A percentile compares a stretch with the other conserved stretches of the same genome.
Evolutionary conservation across 805 yeast species (phyloP).

Genomic region (Candida krabiensis): DNA sequence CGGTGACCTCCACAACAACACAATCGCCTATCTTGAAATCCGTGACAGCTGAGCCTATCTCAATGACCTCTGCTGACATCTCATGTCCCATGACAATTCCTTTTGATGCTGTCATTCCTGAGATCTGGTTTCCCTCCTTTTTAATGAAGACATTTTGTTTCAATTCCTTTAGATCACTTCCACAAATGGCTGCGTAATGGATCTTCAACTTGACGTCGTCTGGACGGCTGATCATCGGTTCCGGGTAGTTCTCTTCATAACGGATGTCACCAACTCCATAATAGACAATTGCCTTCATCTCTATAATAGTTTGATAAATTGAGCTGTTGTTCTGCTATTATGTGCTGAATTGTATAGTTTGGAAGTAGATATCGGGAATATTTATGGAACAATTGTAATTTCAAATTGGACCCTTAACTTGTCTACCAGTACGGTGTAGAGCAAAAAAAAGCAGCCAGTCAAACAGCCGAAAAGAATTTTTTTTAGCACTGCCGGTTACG

Average conservation of each 20-base stretch:
- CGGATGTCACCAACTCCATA: slow-evolving; percentile 23
- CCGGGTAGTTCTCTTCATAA: slow-evolving; percentile 23
- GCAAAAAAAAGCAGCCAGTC: no score
- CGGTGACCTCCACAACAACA: slow-evolving; percentile 45
- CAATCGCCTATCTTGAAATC: slow-evolving; percentile 47
- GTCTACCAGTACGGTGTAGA: no score
- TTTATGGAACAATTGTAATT: no score
- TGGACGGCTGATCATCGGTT: slow-evolving; percentile 36
- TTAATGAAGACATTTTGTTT: slow-evolving; percentile 25
- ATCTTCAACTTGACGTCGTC: slow-evolving; percentile 46
- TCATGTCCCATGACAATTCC: slow-evolving; percentile 47
- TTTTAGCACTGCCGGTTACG: no score
- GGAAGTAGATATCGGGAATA: no score
- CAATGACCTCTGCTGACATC: slow-evolving; percentile 42
- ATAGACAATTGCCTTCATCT: slow-evolving; percentile 25
- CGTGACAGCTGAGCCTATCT: slow-evolving; percentile 44
- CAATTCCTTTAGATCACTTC: slow-evolving; percentile 53
- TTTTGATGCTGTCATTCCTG: slow-evolving; percentile 6
- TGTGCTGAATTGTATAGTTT: no score
- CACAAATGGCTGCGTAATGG: slow-evolving; percentile 57
- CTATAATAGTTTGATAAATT: neutral
- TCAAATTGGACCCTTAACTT: no score
- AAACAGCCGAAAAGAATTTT: no score
- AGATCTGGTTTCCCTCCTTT: slow-evolving; percentile 22
- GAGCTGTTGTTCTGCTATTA: slow-evolving; percentile 9